These are phyloP conservation scores for Cymbidium sinense DNA, from an alignment of 106 monocot species.

Conservation along the genomic window DNA sequence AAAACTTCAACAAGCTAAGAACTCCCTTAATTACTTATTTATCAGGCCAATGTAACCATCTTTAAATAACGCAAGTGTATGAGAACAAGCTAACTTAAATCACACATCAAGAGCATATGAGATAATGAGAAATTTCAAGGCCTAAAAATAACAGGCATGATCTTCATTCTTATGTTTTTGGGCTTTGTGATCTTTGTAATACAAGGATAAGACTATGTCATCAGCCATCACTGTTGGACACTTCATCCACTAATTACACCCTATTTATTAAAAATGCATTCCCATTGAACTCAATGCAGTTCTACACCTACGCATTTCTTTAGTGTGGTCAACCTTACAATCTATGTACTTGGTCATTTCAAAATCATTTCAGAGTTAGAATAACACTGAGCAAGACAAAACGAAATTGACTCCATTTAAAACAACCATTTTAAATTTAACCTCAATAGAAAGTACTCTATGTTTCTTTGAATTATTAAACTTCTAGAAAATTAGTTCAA, in stretches of 20 bases:
- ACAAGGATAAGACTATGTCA: neutral
- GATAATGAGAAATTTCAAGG: neutral
- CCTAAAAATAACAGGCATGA: neutral
- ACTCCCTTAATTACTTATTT: too few relatives aligned
- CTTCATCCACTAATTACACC: neutral
- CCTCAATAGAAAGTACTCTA: neutral
- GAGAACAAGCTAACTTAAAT: too few relatives aligned
- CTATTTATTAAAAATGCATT: neutral
- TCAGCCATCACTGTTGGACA: neutral
- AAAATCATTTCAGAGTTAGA: neutral
- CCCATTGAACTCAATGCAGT: neutral
- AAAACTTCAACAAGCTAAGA: too few relatives aligned
- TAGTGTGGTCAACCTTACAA: conserved; percentile 1
- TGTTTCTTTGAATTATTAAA: neutral
- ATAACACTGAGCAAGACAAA: neutral
- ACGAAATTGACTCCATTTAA: neutral
- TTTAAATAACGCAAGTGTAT: too few relatives aligned
- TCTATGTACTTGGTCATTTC: neutral
- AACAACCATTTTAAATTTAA: neutral
- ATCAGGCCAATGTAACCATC: too few relatives aligned
- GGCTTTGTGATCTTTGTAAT: too few relatives aligned
- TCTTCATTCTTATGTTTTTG: neutral
- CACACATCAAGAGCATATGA: too few relatives aligned
- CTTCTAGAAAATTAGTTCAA: neutral
- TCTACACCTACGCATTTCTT: neutral